A percentile compares a stretch with the other conserved stretches of the same genome.
Evolutionary conservation across 2,329 filamentous ascomycete genomes (phyloP).

Genomic region (Epichloe aotearoae): DNA sequence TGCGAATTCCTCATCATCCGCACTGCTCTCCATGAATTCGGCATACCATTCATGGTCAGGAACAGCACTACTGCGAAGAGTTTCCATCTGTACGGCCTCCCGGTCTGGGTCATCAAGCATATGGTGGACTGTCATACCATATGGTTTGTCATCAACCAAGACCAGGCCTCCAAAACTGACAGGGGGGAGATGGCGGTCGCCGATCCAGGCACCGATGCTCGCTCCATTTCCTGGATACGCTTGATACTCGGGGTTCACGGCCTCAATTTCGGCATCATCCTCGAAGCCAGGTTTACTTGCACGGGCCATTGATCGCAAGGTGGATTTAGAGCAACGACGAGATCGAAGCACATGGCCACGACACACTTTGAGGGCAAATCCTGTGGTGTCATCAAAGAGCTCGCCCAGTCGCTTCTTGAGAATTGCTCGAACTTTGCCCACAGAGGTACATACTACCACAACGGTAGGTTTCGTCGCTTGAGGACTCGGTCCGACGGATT

Average conservation of each 20-base stretch:
- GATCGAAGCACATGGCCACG: slow-evolving; percentile 54
- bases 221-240: slow-evolving; percentile 69
- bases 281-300: neutral
- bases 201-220: slow-evolving; percentile 83
- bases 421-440: slow-evolving; percentile 57
- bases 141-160: slow-evolving; percentile 68
- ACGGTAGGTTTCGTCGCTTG: slow-evolving; percentile 58
- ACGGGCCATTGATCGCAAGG: slow-evolving; percentile 19
- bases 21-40: slow-evolving; percentile 28
- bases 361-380: slow-evolving; percentile 58
- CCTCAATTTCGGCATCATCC: slow-evolving; percentile 21
- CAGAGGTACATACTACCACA: slow-evolving; percentile 63
- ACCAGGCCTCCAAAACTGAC: slow-evolving; percentile 86
- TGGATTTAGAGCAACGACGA: slow-evolving; percentile 26
- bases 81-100: slow-evolving; percentile 20
- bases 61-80: slow-evolving; percentile 26
- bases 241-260: slow-evolving; percentile 65
- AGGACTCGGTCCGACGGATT: slow-evolving; percentile 57
- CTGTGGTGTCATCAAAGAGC: slow-evolving; percentile 48
- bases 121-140: slow-evolving; percentile 94
- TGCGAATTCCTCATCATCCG: slow-evolving; percentile 38
- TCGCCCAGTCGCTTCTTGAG: slow-evolving; percentile 54
- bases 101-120: slow-evolving; percentile 67
- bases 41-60: slow-evolving; percentile 29
- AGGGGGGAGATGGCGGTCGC: slow-evolving; percentile 73